Evolutionary conservation across 2,329 filamentous ascomycete species (phyloP).

Genomic region (Penicillium capsulatum): DNA sequence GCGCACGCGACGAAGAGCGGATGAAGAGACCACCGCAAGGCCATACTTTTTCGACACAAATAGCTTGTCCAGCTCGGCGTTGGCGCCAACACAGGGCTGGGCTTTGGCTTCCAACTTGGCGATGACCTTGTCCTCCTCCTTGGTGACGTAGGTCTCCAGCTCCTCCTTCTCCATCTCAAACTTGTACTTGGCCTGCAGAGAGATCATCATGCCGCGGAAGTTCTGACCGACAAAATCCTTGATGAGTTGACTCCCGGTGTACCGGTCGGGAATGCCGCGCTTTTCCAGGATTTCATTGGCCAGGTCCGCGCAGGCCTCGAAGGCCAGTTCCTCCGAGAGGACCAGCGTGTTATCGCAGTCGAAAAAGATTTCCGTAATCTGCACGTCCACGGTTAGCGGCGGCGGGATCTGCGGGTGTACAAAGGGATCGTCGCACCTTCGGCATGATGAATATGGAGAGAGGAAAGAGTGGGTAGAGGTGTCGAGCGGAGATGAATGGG

Average conservation of each 20-base stretch:
- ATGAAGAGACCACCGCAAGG: constrained; percentile 76
- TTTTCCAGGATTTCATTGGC: constrained; percentile 78
- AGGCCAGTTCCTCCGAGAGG: constrained; percentile 83
- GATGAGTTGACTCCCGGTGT: constrained; percentile 75
- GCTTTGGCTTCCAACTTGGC: constrained; percentile 68
- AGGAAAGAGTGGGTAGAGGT: not conserved
- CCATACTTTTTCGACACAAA: constrained; percentile 60
- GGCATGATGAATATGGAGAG: constrained; percentile 27
- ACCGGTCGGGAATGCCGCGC: constrained; percentile 61
- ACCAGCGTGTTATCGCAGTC: constrained; percentile 86
- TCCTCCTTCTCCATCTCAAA: constrained; percentile 67
- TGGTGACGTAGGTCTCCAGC: constrained; percentile 67
- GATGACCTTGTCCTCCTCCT: constrained; percentile 80
- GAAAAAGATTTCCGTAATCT: constrained; percentile 70
- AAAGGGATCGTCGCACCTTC: constrained; percentile 27
- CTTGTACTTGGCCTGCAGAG: constrained; percentile 69
- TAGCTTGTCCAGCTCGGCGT: constrained; percentile 63
- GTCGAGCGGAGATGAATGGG: not conserved
- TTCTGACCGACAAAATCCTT: constrained; percentile 88
- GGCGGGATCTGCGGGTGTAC: constrained; percentile 6
- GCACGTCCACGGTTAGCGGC: constrained; percentile 18
- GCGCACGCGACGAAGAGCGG: constrained; percentile 70
- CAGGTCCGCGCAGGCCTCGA: constrained; percentile 84
- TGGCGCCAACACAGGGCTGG: constrained; percentile 64
- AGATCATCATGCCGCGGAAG: constrained; percentile 85